phyloP scores from a whole-genome alignment of 768 basidiomycete species.

The Serpula lacrymans region DNA sequence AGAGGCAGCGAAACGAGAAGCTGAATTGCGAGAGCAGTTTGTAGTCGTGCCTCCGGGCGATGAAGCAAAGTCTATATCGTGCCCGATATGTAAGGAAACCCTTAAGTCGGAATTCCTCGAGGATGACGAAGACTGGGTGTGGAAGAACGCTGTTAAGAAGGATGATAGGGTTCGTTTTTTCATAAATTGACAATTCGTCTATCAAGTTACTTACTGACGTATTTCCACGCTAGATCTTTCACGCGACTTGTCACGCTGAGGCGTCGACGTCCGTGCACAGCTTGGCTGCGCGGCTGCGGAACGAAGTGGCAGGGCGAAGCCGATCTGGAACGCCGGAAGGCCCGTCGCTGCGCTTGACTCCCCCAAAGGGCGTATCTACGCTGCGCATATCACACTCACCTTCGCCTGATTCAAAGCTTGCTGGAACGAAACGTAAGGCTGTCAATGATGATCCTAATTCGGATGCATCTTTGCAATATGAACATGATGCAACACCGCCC shows the following conservation, averaged over 20 bases:
- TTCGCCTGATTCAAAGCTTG: constrained; percentile 49
- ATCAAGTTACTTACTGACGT: constrained; percentile 7
- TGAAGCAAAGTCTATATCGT: constrained; percentile 79
- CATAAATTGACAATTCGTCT: neutral
- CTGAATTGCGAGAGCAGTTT: constrained; percentile 70
- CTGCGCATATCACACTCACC: constrained; percentile 43
- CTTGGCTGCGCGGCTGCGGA: constrained; percentile 65
- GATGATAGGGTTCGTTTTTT: constrained; percentile 70
- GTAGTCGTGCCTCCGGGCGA: constrained; percentile 89
- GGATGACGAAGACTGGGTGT: constrained; percentile 98
- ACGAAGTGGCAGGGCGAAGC: constrained; percentile 57
- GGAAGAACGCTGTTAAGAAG: constrained; percentile 84
- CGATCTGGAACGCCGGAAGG: constrained; percentile 77
- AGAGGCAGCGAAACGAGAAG: constrained; percentile 69
- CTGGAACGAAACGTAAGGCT: constrained; percentile 76
- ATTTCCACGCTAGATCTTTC: constrained; percentile 63
- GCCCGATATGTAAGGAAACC: constrained; percentile 95
- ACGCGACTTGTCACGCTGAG: constrained; percentile 93
- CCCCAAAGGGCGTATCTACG: constrained; percentile 28
- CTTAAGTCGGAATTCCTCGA: constrained; percentile 91
- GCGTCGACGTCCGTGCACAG: constrained; percentile 60
- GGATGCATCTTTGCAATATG: constrained; percentile 27
- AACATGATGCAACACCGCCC: constrained; percentile 55
- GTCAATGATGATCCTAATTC: constrained; percentile 42
- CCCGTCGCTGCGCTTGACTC: constrained; percentile 31